A percentile compares a stretch with the other conserved stretches of the same genome.
phyloP scores from a whole-genome alignment of 306 rosid genomes.

The Begonia fuchsioides region DNA sequence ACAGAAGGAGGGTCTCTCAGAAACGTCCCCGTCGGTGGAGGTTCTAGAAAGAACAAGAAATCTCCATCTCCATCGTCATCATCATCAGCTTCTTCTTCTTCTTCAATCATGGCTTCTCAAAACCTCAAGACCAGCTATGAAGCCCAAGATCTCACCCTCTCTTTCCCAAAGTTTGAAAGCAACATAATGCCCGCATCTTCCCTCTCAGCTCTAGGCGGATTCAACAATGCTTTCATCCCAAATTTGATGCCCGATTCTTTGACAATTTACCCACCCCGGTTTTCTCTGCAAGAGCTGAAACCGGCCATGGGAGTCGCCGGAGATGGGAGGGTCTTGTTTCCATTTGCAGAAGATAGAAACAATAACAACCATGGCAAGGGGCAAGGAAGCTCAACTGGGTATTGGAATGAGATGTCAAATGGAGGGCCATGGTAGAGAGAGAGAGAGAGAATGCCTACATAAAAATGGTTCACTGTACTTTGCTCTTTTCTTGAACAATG shows the following conservation, averaged over 20 bases:
- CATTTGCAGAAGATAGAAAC: conserved; percentile 37
- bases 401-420: conserved; percentile 75
- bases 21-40: conserved; percentile 95
- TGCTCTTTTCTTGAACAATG: not conserved
- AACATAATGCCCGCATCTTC: conserved; percentile 13
- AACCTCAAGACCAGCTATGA: conserved; percentile 29
- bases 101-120: conserved; percentile 27
- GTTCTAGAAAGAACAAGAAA: conserved; percentile 79
- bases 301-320: conserved; percentile 27
- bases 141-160: conserved; percentile 74
- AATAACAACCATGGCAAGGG: conserved; percentile 16
- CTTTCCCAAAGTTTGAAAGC: conserved; percentile 21
- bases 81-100: conserved; percentile 1
- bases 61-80: conserved; percentile 10
- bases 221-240: conserved; percentile 33
- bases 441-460: no score
- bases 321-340: conserved; percentile 58
- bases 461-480: not conserved
- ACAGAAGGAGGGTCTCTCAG: conserved; percentile 96
- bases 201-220: conserved; percentile 48
- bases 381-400: conserved; percentile 58
- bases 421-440: conserved; percentile 88
- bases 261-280: conserved; percentile 31
- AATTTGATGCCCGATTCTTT: conserved; percentile 36
- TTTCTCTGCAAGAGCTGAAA: conserved; percentile 54